phyloP scores from a whole-genome alignment of 2,329 filamentous ascomycete genomes.

The Endocalyx cinctus region DNA sequence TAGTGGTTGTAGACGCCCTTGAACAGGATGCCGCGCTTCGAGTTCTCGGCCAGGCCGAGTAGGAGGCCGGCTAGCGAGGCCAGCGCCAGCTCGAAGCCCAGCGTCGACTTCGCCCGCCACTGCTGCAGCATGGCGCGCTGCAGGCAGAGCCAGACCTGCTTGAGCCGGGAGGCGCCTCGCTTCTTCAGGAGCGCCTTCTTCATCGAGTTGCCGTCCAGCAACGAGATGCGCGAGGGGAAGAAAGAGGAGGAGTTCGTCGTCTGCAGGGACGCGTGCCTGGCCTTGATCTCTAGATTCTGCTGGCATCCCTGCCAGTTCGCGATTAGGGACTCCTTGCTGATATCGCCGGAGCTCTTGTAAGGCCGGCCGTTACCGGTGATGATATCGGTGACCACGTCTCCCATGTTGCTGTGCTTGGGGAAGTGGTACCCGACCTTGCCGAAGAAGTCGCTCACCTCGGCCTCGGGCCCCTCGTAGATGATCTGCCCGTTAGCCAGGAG shows the following conservation, averaged over 20 bases:
- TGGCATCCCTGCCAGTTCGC: conserved; percentile 39
- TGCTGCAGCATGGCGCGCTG: conserved; percentile 52
- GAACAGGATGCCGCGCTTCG: conserved; percentile 48
- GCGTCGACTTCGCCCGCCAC: conserved; percentile 44
- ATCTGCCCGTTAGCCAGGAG: conserved; percentile 50
- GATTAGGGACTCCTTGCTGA: conserved; percentile 45
- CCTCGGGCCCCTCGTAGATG: conserved; percentile 48
- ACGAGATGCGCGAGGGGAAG: conserved; percentile 30
- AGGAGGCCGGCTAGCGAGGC: conserved; percentile 47
- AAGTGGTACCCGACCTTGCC: conserved; percentile 48
- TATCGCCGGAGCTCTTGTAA: conserved; percentile 43
- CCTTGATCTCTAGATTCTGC: conserved; percentile 16
- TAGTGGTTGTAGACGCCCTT: conserved; percentile 46
- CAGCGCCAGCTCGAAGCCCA: conserved; percentile 51
- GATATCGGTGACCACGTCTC: conserved; percentile 58
- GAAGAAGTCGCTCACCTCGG: conserved; percentile 43
- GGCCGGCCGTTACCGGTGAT: conserved; percentile 51
- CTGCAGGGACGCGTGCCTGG: conserved; percentile 19
- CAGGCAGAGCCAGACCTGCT: conserved; percentile 50
- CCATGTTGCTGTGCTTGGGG: conserved; percentile 45
- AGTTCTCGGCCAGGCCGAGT: conserved; percentile 48
- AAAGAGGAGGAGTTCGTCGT: too few species aligned
- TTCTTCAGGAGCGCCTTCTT: conserved; percentile 42
- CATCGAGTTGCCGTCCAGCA: conserved; percentile 32
- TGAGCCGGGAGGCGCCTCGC: conserved; percentile 43